phyloP scores from a whole-genome alignment of 73 alveolate species.

The Symbiodinium natans region DNA sequence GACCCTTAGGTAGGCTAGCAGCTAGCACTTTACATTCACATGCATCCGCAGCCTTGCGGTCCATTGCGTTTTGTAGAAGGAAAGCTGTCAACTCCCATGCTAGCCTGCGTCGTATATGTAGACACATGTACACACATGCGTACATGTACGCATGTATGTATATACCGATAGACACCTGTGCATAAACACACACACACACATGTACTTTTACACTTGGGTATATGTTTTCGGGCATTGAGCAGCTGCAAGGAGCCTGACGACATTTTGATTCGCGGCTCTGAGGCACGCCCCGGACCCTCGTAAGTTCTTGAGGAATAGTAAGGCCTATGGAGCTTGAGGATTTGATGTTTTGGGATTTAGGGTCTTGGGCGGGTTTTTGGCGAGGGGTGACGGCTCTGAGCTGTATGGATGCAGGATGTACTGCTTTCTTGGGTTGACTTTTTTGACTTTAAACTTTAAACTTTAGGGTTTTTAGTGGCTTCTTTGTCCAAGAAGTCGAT shows the following conservation, averaged over 20 bases:
- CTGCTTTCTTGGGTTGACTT: no score
- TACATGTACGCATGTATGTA: background rate
- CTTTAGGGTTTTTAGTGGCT: no score
- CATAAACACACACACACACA: background rate
- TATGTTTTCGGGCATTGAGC: no score
- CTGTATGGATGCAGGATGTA: no score
- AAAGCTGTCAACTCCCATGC: background rate
- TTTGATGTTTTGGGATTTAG: background rate
- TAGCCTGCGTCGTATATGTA: background rate
- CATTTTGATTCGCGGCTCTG: conserved; percentile 84
- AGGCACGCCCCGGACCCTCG: background rate
- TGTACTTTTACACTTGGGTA: background rate
- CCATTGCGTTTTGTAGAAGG: background rate
- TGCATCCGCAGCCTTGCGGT: background rate
- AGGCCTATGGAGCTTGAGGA: background rate
- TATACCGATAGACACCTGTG: background rate
- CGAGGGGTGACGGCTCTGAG: no score
- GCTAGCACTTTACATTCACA: background rate
- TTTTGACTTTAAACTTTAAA: no score
- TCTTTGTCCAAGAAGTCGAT: no score
- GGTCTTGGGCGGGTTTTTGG: no score
- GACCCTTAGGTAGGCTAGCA: no score
- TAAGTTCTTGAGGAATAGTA: no score
- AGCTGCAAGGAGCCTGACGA: conserved; percentile 55
- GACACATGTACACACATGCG: no score